These are phyloP conservation scores for Stentor roeselii DNA, from an alignment of 73 alveolate genomes.

Conservation along the genomic window DNA sequence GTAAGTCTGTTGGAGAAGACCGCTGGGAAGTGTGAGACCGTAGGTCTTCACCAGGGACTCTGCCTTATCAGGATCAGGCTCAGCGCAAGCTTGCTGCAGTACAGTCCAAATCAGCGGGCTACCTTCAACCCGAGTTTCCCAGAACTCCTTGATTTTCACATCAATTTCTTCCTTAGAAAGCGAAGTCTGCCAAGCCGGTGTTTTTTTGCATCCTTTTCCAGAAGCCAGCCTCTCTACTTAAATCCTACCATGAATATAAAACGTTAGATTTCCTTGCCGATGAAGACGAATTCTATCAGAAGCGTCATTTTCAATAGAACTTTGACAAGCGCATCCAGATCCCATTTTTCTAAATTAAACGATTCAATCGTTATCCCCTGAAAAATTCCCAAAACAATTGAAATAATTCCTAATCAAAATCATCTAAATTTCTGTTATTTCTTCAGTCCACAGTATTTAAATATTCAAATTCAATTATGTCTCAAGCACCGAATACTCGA, in stretches of 20 bases:
- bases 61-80: constrained; percentile 9
- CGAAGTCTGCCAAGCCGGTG: constrained; percentile 21
- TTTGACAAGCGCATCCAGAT: constrained; percentile 1
- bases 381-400: too few relatives aligned
- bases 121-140: constrained; percentile 27
- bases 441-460: too few relatives aligned
- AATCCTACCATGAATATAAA: background rate
- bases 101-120: constrained; percentile 13
- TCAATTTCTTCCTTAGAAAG: background rate
- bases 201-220: constrained; percentile 24
- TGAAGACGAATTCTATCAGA: background rate
- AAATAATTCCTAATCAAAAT: too few relatives aligned
- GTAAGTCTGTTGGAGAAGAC: background rate
- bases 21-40: background rate
- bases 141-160: background rate
- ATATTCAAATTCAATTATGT: too few relatives aligned
- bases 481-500: too few relatives aligned
- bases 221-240: background rate
- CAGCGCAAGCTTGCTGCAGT: background rate
- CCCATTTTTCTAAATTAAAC: too few relatives aligned
- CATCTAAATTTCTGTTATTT: too few relatives aligned
- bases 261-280: constrained; percentile 16
- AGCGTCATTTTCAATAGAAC: background rate
- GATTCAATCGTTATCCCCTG: too few relatives aligned
- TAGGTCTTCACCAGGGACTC: background rate